Base-by-base conservation (phyloP, 805 yeast species). In the Pichia nanzhaoensis region DNA sequence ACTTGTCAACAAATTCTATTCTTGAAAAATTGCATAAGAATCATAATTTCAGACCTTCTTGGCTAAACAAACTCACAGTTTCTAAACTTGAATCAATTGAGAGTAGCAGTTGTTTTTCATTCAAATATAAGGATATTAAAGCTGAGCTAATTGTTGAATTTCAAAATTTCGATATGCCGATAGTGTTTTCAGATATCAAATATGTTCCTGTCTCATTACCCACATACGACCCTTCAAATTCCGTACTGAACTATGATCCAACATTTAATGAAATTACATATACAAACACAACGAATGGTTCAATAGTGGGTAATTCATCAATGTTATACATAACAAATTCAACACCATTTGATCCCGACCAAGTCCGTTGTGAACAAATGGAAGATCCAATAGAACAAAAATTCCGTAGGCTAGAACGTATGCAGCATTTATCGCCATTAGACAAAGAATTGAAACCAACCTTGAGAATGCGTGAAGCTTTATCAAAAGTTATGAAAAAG, bases 361-460 rank as follows among this genome's bases (percentile, higher is more conserved):
- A 76, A 54, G 60, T 63, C 34, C 46, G 68, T 17, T 57, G 58
- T 13, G 67, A 64, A 34, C 53, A 55, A 16, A 66, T 70, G 18
- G 78, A 74, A 48, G 95, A 91, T 55, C 96, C 96, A 1, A 82
- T 93, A 19, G 98, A 93, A 58, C 74, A 80, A 51, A 93, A 91
- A 60, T 88, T 84, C 58, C 78, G 95, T 52, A 79, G 83, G 47
- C 65, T 91, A 42, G 93, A 90, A 51, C 82, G 97, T 62, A 78
- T 84, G 40, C 87, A 90, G 53, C 83, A 84, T 56, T 77, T 82
- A 41, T 74, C 86, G 1, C 75, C 85, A 22, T 64, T 87, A 32
- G 98, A 90, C 58, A 80, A 78, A 53, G 96, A 89, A 47, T 70
- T 87, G 39, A 87, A 90, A 54, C 99, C 99, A 1, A 84, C 91